Base-by-base conservation (phyloP, 345 rosid genomes). In the Clarkia xantiana region DNA sequence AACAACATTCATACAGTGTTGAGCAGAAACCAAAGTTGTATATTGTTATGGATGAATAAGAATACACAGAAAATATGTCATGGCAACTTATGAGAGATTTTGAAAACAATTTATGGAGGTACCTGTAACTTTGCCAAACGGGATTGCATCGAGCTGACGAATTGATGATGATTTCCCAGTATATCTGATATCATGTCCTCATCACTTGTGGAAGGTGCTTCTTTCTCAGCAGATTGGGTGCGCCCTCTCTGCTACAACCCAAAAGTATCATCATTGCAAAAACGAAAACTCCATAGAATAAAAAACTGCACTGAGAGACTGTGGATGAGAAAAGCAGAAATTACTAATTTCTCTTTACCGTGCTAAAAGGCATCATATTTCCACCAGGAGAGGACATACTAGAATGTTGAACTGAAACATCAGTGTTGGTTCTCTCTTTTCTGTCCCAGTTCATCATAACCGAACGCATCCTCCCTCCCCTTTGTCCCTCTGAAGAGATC, bases 51-150 rank as follows among this genome's bases (percentile, higher is more conserved):
- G 36, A 29, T 5, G 36, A 29, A 29, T 2, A 20, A 47, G 36
- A 47, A 52, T 40, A 40, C 18, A 20, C n/a, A 18, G 25, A 20
- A 52, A 43, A 44, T 14, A 8, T 17, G 17, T 1, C 13, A 43
- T 14, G 46, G n/a, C 9, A 43, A 14, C 17, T 5, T 14, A 43
- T 12, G n/a, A n/a, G 12, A 10, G 3, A 49, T 25, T 25, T 14
- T 10, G 11, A 14, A 6, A 49, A 18, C 36, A 5, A 29, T 5
- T 29, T 3, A 29, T 29, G 36, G 36, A 46, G 46, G 58, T 68
- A 93, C 99, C 99, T 93, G 95, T 74, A 93, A 70, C 71, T 82
- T 93, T 15, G 84, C 76, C 46, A 87, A 67, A 42, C 99, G 96
- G 62, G 96, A 80, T 49, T 80, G 89, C 95, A 93, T 80, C 41